Conservation (phyloP, 1,284 basidiomycete species). For the Boletus holoroseus region DNA sequence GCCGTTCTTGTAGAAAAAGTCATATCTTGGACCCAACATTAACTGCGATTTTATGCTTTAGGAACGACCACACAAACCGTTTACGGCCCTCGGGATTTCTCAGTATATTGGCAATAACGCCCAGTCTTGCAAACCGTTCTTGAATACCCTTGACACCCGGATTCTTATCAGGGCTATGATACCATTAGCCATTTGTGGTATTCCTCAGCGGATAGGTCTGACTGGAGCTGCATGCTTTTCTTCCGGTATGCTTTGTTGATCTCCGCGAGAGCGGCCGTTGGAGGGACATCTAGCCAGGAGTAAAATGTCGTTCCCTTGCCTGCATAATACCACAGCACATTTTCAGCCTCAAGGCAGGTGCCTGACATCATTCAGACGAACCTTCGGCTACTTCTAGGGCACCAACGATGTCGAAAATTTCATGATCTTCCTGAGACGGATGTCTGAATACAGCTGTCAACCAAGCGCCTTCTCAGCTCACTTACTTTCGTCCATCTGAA, state of each 20-base stretch:
- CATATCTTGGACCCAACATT: constrained; percentile 49
- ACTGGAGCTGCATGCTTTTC: constrained; percentile 85
- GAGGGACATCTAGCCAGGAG: constrained; percentile 72
- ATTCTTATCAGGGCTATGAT: constrained; percentile 85
- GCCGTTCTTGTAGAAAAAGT: constrained; percentile 89
- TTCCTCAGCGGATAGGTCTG: constrained; percentile 26
- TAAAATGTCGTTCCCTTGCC: constrained; percentile 89
- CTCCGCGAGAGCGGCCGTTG: constrained; percentile 64
- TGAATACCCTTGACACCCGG: constrained; percentile 74
- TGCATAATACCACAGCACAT: constrained; percentile 23
- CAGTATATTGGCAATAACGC: constrained; percentile 80
- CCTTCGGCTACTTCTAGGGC: constrained; percentile 80
- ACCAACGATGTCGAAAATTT: constrained; percentile 93
- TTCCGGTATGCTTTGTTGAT: constrained; percentile 86
- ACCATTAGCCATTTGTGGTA: constrained; percentile 9
- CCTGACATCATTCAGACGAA: constrained; percentile 24
- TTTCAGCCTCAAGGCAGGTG: constrained; percentile 2
- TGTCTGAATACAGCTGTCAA: constrained; percentile 7
- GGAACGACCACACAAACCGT: constrained; percentile 47
- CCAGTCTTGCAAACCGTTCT: constrained; percentile 82
- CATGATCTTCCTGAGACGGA: constrained; percentile 72
- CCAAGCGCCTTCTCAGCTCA: constrained; percentile 2
- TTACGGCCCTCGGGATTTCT: constrained; percentile 71
- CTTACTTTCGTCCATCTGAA: constrained; percentile 67
- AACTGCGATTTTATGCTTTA: background rate